A percentile compares a stretch with the other conserved stretches of the same genome.
phyloP scores from a whole-genome alignment of 169 alveolate species.

The Prorocentrum cordatum region DNA sequence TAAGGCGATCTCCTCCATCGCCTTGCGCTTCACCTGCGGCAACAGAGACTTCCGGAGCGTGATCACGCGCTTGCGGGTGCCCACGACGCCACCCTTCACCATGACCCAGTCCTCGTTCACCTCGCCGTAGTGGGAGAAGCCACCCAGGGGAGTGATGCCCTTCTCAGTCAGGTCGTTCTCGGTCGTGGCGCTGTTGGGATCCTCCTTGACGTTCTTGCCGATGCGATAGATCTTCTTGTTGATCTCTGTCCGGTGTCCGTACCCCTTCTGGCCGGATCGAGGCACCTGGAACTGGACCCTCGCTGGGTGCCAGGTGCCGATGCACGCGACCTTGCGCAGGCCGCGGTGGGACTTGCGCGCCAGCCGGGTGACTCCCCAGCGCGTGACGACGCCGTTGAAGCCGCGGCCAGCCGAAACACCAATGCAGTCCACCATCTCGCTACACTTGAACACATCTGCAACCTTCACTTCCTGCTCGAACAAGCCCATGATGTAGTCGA shows the following conservation, averaged over 20 bases:
- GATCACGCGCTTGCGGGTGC: conserved; percentile 94
- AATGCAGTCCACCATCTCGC: conserved; percentile 94
- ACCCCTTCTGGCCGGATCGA: conserved; percentile 99
- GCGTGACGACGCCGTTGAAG: conserved; percentile 95
- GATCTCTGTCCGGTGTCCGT: conserved; percentile 98
- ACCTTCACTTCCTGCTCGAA: conserved; percentile 96
- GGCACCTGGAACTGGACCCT: conserved; percentile 99
- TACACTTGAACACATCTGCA: conserved; percentile 88
- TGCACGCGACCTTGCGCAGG: conserved; percentile 99
- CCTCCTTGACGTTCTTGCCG: conserved; percentile 88
- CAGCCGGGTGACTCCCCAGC: conserved; percentile 99
- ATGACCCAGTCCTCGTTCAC: conserved; percentile 95
- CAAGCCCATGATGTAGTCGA: conserved; percentile 88
- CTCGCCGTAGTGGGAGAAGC: conserved; percentile 97
- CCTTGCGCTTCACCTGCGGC: conserved; percentile 88
- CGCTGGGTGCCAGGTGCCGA: conserved; percentile 99
- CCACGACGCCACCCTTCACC: conserved; percentile 97
- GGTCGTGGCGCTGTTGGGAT: conserved; percentile 91
- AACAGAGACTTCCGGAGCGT: conserved; percentile 93
- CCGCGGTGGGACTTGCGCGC: conserved; percentile 99
- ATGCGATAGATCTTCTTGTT: conserved; percentile 98
- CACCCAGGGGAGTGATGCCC: conserved; percentile 99
- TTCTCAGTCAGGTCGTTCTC: conserved; percentile 96
- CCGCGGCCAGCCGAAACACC: conserved; percentile 99
- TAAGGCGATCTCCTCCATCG: conserved; percentile 88